These are phyloP conservation scores for Panicum virgatum DNA, from an alignment of 202 grass and related monocot species.

Conservation along the genomic window DNA sequence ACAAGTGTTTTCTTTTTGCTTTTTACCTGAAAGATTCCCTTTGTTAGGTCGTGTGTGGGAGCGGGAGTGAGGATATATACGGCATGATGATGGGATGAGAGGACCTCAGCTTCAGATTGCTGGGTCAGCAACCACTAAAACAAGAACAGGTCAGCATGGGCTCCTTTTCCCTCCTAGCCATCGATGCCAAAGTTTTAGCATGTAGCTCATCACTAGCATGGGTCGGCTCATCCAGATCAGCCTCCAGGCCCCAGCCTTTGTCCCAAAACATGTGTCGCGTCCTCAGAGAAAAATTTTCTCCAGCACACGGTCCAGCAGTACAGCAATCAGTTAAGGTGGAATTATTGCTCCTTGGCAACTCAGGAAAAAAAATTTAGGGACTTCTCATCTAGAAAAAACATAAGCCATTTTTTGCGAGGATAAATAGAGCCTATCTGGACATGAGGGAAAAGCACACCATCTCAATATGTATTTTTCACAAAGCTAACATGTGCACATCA, in stretches of 20 bases:
- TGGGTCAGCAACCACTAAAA: constrained; percentile 54
- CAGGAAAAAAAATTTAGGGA: neutral
- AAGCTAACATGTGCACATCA: neutral
- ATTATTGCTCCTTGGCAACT: neutral
- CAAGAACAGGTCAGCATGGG: constrained; percentile 52
- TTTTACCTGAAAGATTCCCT: constrained; percentile 54
- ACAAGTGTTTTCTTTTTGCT: neutral
- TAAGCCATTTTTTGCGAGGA: neutral
- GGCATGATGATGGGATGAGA: constrained; percentile 51
- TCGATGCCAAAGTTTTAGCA: constrained; percentile 31
- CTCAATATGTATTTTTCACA: neutral
- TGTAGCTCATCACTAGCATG: constrained; percentile 40
- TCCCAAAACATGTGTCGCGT: constrained; percentile 21
- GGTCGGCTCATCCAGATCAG: constrained; percentile 41
- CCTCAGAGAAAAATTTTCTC: neutral
- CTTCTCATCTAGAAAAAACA: neutral
- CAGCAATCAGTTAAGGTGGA: neutral
- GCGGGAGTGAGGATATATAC: neutral
- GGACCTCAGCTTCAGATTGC: constrained; percentile 38
- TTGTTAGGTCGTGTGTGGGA: constrained; percentile 37
- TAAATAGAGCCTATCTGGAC: neutral
- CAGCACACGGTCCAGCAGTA: neutral
- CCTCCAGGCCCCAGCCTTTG: neutral
- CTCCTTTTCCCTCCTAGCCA: neutral
- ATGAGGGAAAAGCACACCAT: too few species aligned